Evolutionary conservation across 306 rosid genomes (phyloP), one percentile per base, ranked within the genome.

Genomic region (Amphicarpaea edgeworthii): DNA sequence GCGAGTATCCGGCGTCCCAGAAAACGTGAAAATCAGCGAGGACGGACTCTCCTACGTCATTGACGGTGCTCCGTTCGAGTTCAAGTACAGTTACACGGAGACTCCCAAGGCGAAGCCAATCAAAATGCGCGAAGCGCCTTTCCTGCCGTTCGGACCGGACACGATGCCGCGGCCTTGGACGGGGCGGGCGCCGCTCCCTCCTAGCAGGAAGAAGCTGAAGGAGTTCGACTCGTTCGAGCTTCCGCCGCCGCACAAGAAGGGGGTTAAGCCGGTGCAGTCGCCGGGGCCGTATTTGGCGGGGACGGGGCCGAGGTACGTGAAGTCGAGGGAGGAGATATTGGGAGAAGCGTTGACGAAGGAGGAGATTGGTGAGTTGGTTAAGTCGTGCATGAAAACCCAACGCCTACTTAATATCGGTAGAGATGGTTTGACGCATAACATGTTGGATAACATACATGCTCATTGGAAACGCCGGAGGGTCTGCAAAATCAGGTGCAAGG

Each of bases 391-490:
- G 28, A 90, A 82, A 76, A 8, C 86, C 63, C 77, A 8, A 19
- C 88, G 95, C 82, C 91, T 87, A 65, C 77, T 91, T 79, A 85
- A 92, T 84, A 88, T 90, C 70, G 95, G 85, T 77, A 92, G 97
- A 82, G 99, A 95, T 88, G 99, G 99, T 50, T 90, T 95, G 80
- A 95, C 95, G 2, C 97, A 95, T 78, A 95, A 95, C 82, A 95
- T 95, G 97, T 83, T 95, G 99, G 99, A 95, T 77, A 95, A 95
- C 77, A 95, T 95, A 62, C 97, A 95, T 79, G 96, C 97, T 80
- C 99, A 78, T 65, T 93, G 98, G 98, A 93, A 93, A 88, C 88
- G 97, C 57, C 80, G 92, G 66, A 89, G 99, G 82, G 97, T 90
- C 19, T 95, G 97, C 86, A 95, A 92, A 87, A 88, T 92, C 19